These are phyloP conservation scores for Penicillium concentricum DNA, from an alignment of 2,329 filamentous ascomycete genomes.

Conservation along the genomic window DNA sequence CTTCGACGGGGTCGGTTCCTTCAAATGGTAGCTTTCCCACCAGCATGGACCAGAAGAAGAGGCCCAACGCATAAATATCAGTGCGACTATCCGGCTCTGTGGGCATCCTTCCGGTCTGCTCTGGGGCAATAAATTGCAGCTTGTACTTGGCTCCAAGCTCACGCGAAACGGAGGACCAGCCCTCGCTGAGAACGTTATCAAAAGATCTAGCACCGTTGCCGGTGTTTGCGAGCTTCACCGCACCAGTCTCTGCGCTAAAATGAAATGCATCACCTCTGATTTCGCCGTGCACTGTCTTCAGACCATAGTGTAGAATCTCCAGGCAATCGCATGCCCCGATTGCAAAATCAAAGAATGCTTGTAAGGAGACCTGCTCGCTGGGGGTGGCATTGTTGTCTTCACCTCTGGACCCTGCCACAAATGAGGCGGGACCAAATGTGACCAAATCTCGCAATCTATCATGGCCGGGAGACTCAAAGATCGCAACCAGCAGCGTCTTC, in stretches of 20 bases:
- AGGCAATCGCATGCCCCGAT: constrained; percentile 83
- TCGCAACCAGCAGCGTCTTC: constrained; percentile 70
- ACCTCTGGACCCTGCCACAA: constrained; percentile 54
- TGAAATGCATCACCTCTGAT: constrained; percentile 89
- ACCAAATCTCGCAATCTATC: constrained; percentile 71
- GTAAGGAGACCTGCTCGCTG: constrained; percentile 64
- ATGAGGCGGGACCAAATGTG: constrained; percentile 75
- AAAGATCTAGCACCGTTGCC: constrained; percentile 85
- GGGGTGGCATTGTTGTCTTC: constrained; percentile 50
- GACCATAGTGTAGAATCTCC: constrained; percentile 85
- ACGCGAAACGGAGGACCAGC: constrained; percentile 80
- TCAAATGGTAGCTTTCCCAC: constrained; percentile 78
- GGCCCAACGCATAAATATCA: constrained; percentile 88
- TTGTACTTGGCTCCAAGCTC: constrained; percentile 86
- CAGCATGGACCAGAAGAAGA: constrained; percentile 83
- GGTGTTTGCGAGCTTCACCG: constrained; percentile 78
- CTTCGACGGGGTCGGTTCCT: constrained; percentile 77
- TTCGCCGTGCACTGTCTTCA: constrained; percentile 85
- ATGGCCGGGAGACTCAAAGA: constrained; percentile 74
- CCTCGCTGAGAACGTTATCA: constrained; percentile 84
- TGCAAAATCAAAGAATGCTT: constrained; percentile 83
- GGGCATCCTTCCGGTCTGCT: constrained; percentile 90
- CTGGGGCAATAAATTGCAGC: constrained; percentile 86
- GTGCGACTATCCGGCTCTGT: constrained; percentile 89
- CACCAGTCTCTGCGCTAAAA: constrained; percentile 68